Evolutionary conservation across 805 yeast species (phyloP), one percentile per base, ranked within the genome.

Genomic region (Sugiyamaella boreocaroliniensis): DNA sequence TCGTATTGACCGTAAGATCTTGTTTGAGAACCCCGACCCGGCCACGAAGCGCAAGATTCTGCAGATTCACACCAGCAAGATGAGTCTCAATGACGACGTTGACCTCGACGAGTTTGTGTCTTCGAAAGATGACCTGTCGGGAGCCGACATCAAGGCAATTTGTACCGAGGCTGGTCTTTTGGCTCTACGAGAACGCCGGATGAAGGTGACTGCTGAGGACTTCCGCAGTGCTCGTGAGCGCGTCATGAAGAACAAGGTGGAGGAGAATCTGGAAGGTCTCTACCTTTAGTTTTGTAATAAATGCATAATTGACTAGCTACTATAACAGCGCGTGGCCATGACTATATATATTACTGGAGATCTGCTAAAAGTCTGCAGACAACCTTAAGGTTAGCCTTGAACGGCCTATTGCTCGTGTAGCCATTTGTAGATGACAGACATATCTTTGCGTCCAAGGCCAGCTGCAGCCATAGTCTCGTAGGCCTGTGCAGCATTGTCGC

Each of bases 111-210:
- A 86, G 64, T 79, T 92, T 61, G 95, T 92, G 43, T 85, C 84
- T 53, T 76, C 92, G 34, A 92, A 90, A 77, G 97, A 92, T 68
- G 98, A 93, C 54, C 76, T 93, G 58, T 87, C 96, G 9, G 98
- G 98, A 56, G 98, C 98, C 3, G 98, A 92, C 70, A 93, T 92
- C 61, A 92, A 92, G 73, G 98, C 97, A 52, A 89, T 92, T 58
- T 89, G 97, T 69, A 90, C 98, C 0, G 98, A 92, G 69, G 97
- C 98, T 1, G 98, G 98, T 52, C 77, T 92, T 72, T 79, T 89
- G 65, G 98, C 98, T 1, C 76, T 92, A 66, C 83, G 98, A 71
- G 98, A 92, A 70, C 84, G 98, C 71, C 82, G 98, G 73, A 92
- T 92, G 96, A 95, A 89, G 73, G 98, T 92, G 41, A 88, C 92